Base-by-base conservation (phyloP, 495 filamentous ascomycete genomes). In the Opeltia flavorubescens region DNA sequence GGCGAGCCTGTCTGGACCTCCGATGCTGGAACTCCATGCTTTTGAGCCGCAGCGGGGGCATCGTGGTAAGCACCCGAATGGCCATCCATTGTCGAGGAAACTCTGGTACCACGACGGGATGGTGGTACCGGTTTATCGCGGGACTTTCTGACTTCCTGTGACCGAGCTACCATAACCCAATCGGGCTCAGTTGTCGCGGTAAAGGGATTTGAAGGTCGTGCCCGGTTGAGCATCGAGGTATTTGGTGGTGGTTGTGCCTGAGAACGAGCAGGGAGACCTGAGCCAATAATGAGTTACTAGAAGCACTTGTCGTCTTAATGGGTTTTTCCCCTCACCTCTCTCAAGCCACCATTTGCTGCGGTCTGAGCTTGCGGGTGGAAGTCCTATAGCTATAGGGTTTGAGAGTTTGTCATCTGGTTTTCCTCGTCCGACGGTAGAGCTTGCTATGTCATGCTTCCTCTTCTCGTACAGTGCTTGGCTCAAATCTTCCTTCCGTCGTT, bases 291-390 rank as follows among this genome's bases (percentile, higher is more conserved):
- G 39, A 43, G 4, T 13, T 15, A 36, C 25, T 8, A 9, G 9
- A 2, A 25, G 4, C 1, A 2, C 38, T 21, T 6, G 5, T 8
- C 15, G 29, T 31, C 6, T 31, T 7, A 7, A 38, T 41, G 38
- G 21, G 38, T 9, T 25, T 11, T 20, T 5, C n/a, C 29, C 47
- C 59, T 45, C 65, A 74, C 78, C 77, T 60, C 86, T 84, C 43
- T 94, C 83, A 24, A 96, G 67, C 91, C 91, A 98, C 91, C 91
- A 98, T 64, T 86, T 94, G 49, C 79, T 74, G 28, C 75, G 71
- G 57, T 95, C 88, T 3, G 88, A 94, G 59, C 89, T 95, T 13
- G 93, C 83, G 33, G 88, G 80, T 15, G 93, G 91, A 13, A 95
- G 66, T 12, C 81, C 86, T 2, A 82, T 79, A 50, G 86, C 78